These are phyloP conservation scores for Auricularia sp. DNA, from an alignment of 768 basidiomycete genomes.

Conservation along the genomic window DNA sequence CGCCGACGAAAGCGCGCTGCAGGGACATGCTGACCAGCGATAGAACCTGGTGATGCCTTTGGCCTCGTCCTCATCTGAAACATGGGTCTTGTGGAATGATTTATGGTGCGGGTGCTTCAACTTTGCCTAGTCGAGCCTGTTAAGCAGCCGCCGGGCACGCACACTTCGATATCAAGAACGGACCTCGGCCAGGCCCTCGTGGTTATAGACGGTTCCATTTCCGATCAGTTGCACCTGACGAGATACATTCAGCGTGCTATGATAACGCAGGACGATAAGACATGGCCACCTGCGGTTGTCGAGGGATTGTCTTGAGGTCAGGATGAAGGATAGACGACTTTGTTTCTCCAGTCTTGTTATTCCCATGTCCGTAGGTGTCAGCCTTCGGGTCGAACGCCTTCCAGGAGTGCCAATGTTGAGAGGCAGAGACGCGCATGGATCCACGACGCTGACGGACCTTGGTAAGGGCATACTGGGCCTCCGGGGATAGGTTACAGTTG, in stretches of 20 bases:
- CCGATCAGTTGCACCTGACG: constrained; percentile 91
- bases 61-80: constrained; percentile 62
- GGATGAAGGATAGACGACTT: constrained; percentile 79
- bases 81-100: constrained; percentile 75
- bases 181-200: constrained; percentile 64
- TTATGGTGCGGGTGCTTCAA: constrained; percentile 82
- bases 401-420: neutral
- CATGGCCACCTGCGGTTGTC: too few relatives aligned
- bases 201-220: constrained; percentile 69
- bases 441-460: constrained; percentile 42
- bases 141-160: neutral
- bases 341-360: constrained; percentile 70
- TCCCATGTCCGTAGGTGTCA: constrained; percentile 74
- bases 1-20: too few relatives aligned
- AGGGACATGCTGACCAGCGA: constrained; percentile 44
- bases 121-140: constrained; percentile 31
- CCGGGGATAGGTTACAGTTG: constrained; percentile 56
- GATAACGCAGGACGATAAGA: too few relatives aligned
- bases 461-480: constrained; percentile 77
- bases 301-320: constrained; percentile 83
- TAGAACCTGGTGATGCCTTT: constrained; percentile 81
- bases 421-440: neutral
- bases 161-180: constrained; percentile 6
- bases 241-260: constrained; percentile 14
- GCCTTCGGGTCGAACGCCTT: constrained; percentile 68